Conservation (phyloP, 192 early-diverging fungal species). For the Entomortierella beljakovae region DNA sequence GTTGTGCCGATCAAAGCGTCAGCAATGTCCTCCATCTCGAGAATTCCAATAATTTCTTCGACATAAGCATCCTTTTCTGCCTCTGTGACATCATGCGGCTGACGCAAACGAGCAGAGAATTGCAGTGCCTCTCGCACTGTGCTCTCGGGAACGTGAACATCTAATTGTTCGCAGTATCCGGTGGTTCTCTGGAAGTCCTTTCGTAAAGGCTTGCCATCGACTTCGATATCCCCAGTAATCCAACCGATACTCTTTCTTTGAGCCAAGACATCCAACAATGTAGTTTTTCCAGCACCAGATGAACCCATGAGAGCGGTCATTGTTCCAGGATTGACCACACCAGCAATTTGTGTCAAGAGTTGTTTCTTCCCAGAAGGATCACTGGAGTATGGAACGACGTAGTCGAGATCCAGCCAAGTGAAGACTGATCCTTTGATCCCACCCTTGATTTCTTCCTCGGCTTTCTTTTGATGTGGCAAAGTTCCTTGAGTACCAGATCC, state of each 20-base stretch:
- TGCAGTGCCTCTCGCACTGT: conserved; percentile 84
- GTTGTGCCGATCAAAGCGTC: conserved; percentile 80
- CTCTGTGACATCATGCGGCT: conserved; percentile 73
- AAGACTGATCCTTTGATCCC: conserved; percentile 68
- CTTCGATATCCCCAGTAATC: conserved; percentile 75
- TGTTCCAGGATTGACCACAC: conserved; percentile 79
- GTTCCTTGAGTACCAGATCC: conserved; percentile 68
- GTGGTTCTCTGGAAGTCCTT: conserved; percentile 75
- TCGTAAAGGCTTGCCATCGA: conserved; percentile 69
- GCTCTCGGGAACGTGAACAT: conserved; percentile 77
- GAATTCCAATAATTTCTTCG: conserved; percentile 78
- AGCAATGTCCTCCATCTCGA: conserved; percentile 80
- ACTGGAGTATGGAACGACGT: conserved; percentile 74
- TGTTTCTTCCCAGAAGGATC: conserved; percentile 64
- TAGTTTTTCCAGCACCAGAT: conserved; percentile 83
- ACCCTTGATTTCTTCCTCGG: conserved; percentile 62
- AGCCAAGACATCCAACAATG: conserved; percentile 80
- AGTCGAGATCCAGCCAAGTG: conserved; percentile 75
- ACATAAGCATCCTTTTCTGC: conserved; percentile 78
- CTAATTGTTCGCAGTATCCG: conserved; percentile 89
- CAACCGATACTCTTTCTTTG: conserved; percentile 80
- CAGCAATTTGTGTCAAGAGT: conserved; percentile 71
- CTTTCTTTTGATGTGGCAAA: conserved; percentile 30
- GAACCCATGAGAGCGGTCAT: conserved; percentile 90
- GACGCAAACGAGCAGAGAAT: conserved; percentile 82